phyloP scores from a whole-genome alignment of 78 protist genomes.

The Planoprotostelium fungivorum region DNA sequence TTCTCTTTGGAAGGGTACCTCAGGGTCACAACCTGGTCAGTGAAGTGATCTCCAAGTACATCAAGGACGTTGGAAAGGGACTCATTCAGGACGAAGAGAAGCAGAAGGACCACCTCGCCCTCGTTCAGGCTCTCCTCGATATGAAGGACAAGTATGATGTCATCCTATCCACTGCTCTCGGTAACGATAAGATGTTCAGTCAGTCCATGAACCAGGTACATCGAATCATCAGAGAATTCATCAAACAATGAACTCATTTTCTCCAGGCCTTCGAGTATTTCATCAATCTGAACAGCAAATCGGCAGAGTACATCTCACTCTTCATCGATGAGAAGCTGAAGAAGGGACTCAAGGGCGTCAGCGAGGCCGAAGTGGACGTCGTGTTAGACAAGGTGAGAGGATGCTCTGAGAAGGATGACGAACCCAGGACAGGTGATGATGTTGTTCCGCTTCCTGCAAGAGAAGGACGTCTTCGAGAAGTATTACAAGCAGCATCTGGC shows the following conservation, averaged over 20 bases:
- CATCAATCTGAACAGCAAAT: conserved; percentile 61
- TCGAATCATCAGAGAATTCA: neutral
- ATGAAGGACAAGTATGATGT: conserved; percentile 69
- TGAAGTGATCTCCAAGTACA: conserved; percentile 38
- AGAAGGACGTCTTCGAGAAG: conserved; percentile 93
- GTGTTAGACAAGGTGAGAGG: conserved; percentile 28
- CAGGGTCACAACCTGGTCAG: conserved; percentile 40
- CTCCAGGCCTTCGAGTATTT: conserved; percentile 74
- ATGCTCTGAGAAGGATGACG: neutral
- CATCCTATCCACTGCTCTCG: conserved; percentile 53
- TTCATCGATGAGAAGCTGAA: conserved; percentile 66
- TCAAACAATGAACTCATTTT: neutral
- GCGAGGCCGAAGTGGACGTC: conserved; percentile 76
- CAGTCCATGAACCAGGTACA: conserved; percentile 45
- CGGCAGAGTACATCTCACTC: conserved; percentile 81
- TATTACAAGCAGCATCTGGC: conserved; percentile 94
- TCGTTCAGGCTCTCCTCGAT: conserved; percentile 72
- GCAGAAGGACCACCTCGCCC: conserved; percentile 27
- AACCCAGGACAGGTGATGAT: conserved; percentile 11
- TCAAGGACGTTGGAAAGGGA: conserved; percentile 48
- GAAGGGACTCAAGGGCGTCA: conserved; percentile 64
- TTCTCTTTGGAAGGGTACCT: conserved; percentile 50
- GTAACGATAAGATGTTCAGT: conserved; percentile 42
- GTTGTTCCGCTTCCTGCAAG: conserved; percentile 82
- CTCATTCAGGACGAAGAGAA: conserved; percentile 63